A percentile compares a stretch with the other conserved stretches of the same genome.
phyloP scores from a whole-genome alignment of 1,139 yeast genomes.

The Pichia kudriavzevii region DNA sequence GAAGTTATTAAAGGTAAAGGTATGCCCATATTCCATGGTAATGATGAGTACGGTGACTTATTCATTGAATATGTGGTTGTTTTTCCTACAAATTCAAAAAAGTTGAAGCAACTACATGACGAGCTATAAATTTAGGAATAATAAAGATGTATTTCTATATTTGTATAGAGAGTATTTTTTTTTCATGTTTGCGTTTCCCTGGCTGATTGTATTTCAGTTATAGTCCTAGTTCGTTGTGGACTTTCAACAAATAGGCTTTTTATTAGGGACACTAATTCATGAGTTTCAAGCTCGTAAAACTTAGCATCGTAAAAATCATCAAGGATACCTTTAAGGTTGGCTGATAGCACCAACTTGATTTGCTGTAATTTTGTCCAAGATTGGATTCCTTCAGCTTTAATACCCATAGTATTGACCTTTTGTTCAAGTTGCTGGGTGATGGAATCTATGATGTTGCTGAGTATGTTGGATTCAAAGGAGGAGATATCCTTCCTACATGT shows the following conservation, averaged over 20 bases:
- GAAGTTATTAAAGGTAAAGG: constrained; percentile 71
- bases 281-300: constrained; percentile 60
- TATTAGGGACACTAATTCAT: constrained; percentile 59
- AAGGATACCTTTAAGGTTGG: constrained; percentile 61
- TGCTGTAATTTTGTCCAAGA: constrained; percentile 39
- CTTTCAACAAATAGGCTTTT: constrained; percentile 64
- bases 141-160: background rate
- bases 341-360: constrained; percentile 39
- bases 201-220: constrained; percentile 50
- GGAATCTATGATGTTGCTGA: constrained; percentile 17
- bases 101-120: constrained; percentile 20
- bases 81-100: constrained; percentile 22
- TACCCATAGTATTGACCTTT: background rate
- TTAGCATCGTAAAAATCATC: constrained; percentile 66
- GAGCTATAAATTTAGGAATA: constrained; percentile 18
- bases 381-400: constrained; percentile 18
- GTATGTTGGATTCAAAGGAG: constrained; percentile 24
- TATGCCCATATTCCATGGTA: constrained; percentile 59
- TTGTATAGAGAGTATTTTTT: background rate
- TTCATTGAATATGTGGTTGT: constrained; percentile 37
- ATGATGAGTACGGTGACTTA: constrained; percentile 65
- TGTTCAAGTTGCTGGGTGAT: background rate
- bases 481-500: constrained; percentile 22
- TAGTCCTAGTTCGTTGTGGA: constrained; percentile 51
- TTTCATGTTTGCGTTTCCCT: constrained; percentile 22